Evolutionary conservation across 345 rosid genomes (phyloP).

Genomic region (Hypericum perforatum): DNA sequence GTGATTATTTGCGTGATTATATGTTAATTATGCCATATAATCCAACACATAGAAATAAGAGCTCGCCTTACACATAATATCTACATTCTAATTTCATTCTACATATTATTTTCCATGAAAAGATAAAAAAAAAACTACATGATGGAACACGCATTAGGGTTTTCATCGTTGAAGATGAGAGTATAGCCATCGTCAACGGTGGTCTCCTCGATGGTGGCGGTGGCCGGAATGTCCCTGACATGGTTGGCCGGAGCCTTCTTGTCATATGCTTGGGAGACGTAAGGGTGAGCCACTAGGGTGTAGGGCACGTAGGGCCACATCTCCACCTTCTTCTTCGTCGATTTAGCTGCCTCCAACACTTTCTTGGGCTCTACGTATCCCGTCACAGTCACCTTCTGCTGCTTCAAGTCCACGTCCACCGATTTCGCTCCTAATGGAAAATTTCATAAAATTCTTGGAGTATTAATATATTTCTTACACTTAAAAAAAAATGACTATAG

Average conservation of each 20-base stretch:
- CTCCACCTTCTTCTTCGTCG: constrained; percentile 88
- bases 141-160: constrained; percentile 68
- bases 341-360: constrained; percentile 58
- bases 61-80: no score
- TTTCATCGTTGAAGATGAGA: constrained; percentile 69
- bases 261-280: constrained; percentile 74
- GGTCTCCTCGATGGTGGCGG: constrained; percentile 45
- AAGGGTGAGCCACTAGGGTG: constrained; percentile 53
- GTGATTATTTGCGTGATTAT: no score
- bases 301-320: constrained; percentile 90
- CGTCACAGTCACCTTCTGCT: constrained; percentile 67
- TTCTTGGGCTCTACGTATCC: constrained; percentile 55
- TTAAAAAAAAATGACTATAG: no score
- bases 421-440: constrained; percentile 46
- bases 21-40: no score
- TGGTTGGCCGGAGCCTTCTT: constrained; percentile 86
- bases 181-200: constrained; percentile 50
- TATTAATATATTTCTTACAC: no score
- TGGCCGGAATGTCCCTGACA: constrained; percentile 43
- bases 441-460: background rate
- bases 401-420: constrained; percentile 73
- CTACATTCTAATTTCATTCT: no score
- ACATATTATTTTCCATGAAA: no score
- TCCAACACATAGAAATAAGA: no score
- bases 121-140: constrained; percentile 33